Percentiles rank a stretch among this genome's conserved stretches.
Evolutionary conservation across 1,139 yeast species (phyloP).

Genomic region (Sugiyamaella japonica): DNA sequence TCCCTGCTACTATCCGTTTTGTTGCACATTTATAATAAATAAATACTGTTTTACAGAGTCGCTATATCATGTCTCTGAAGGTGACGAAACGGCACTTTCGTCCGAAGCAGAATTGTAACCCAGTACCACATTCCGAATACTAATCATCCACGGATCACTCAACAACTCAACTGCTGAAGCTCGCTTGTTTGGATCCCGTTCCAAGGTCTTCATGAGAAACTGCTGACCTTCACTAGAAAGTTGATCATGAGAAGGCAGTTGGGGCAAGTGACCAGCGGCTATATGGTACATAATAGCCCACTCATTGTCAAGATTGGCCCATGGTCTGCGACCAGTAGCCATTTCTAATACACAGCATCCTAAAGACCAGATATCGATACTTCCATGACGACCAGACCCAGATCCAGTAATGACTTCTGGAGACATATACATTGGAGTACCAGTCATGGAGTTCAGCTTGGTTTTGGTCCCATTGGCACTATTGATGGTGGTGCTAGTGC

Average conservation of each 20-base stretch:
- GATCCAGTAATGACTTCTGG: conserved; percentile 93
- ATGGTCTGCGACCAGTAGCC: conserved; percentile 60
- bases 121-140: conserved; percentile 27
- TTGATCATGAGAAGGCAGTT: conserved; percentile 76
- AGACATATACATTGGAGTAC: conserved; percentile 99
- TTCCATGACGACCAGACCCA: conserved; percentile 63
- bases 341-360: conserved; percentile 97
- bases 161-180: conserved; percentile 82
- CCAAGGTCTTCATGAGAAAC: conserved; percentile 74
- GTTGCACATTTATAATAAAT: not conserved
- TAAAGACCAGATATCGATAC: conserved; percentile 63
- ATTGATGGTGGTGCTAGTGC: conserved; percentile 15
- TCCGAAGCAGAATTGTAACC: conserved; percentile 20
- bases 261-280: conserved; percentile 93
- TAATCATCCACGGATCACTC: conserved; percentile 77
- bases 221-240: conserved; percentile 69
- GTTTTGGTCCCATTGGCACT: conserved; percentile 32
- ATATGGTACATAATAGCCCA: conserved; percentile 99
- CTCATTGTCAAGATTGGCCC: conserved; percentile 88
- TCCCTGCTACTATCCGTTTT: too few relatives aligned
- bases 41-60: conserved; percentile 5
- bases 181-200: conserved; percentile 77
- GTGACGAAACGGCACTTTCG: conserved; percentile 17
- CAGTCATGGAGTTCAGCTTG: conserved; percentile 62
- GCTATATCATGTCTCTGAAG: conserved; percentile 6